Conservation (phyloP, 108 stramenopile genomes). For the Cyclotella cryptica region DNA sequence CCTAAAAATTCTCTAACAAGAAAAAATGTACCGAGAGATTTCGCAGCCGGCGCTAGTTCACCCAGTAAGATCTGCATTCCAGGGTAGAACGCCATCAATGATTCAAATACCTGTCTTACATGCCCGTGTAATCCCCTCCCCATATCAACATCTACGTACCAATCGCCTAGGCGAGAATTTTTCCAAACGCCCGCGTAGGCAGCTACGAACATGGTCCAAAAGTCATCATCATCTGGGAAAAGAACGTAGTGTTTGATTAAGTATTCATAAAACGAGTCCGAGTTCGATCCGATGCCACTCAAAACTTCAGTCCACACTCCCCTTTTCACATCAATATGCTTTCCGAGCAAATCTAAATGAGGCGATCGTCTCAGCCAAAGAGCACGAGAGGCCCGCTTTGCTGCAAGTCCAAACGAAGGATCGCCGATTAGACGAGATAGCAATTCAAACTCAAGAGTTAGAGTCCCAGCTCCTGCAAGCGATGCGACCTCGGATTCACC, state of each 20-base stretch:
- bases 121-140: slow-evolving; percentile 47
- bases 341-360: slow-evolving; percentile 77
- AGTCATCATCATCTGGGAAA: slow-evolving; percentile 86
- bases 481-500: slow-evolving; percentile 87
- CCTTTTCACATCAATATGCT: slow-evolving; percentile 86
- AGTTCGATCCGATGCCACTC: slow-evolving; percentile 92
- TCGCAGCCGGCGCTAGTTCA: slow-evolving; percentile 75
- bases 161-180: slow-evolving; percentile 81
- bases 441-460: slow-evolving; percentile 87
- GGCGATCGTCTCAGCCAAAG: slow-evolving; percentile 75
- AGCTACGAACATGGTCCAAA: slow-evolving; percentile 80
- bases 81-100: slow-evolving; percentile 95
- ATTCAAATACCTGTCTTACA: slow-evolving; percentile 75
- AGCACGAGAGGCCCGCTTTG: slow-evolving; percentile 73
- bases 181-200: slow-evolving; percentile 77
- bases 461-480: slow-evolving; percentile 90
- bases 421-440: slow-evolving; percentile 88
- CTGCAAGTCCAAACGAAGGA: slow-evolving; percentile 70
- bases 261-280: slow-evolving; percentile 97
- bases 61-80: slow-evolving; percentile 93
- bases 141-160: slow-evolving; percentile 94
- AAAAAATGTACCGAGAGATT: slow-evolving; percentile 84
- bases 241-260: slow-evolving; percentile 72
- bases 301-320: slow-evolving; percentile 91
- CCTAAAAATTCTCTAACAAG: slow-evolving; percentile 78